phyloP scores from a whole-genome alignment of 257 asterid genomes.

The Haberlea rhodopensis region DNA sequence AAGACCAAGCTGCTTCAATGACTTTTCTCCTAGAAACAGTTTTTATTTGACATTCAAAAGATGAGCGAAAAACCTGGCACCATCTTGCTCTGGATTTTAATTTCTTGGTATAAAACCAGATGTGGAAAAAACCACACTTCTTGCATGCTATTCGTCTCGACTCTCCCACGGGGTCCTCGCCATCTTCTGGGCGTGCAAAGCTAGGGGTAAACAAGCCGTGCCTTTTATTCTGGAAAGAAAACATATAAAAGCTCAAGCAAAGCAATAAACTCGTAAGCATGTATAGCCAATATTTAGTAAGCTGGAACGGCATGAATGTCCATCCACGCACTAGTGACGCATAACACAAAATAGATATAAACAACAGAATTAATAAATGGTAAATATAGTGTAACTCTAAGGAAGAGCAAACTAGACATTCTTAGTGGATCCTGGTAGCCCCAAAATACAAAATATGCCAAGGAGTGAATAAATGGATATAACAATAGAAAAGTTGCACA shows the following conservation, averaged over 20 bases:
- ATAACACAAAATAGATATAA: neutral
- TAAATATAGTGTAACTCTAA: neutral
- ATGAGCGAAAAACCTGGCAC: constrained; percentile 73
- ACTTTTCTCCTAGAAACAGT: neutral
- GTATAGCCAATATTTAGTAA: constrained; percentile 2
- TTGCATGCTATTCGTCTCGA: constrained; percentile 75
- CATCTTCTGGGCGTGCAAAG: constrained; percentile 49
- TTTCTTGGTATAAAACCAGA: constrained; percentile 73
- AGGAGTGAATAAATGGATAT: constrained; percentile 1
- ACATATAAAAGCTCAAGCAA: constrained; percentile 20
- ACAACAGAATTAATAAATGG: neutral
- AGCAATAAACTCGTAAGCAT: constrained; percentile 6
- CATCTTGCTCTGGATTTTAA: constrained; percentile 89
- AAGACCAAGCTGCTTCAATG: neutral
- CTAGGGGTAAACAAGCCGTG: constrained; percentile 50
- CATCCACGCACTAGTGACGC: neutral
- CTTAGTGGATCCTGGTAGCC: neutral
- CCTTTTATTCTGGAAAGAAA: constrained; percentile 56
- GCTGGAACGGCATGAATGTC: constrained; percentile 5
- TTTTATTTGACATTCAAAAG: constrained; percentile 4
- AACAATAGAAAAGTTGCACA: constrained; percentile 5
- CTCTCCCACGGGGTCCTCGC: constrained; percentile 55
- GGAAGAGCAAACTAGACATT: neutral
- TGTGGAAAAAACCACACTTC: constrained; percentile 78
- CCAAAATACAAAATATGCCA: neutral